Percentiles rank a stretch among this genome's conserved stretches.
phyloP scores from a whole-genome alignment of 768 basidiomycete species.

The Tricholomella constricta region DNA sequence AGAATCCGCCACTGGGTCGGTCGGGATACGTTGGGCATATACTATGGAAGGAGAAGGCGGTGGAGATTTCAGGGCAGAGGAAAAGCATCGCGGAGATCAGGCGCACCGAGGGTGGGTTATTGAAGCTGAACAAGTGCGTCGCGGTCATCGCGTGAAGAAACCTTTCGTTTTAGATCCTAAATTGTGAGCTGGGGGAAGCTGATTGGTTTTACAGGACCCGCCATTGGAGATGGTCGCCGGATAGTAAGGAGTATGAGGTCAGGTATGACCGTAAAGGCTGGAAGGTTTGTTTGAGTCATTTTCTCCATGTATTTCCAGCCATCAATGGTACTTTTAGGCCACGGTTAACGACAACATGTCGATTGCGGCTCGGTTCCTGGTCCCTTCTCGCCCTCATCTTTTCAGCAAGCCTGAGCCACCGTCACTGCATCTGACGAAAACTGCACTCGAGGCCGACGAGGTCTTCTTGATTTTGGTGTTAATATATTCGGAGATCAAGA shows the following conservation, averaged over 20 bases:
- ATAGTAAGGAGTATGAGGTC: slow-evolving; percentile 47
- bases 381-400: slow-evolving; percentile 51
- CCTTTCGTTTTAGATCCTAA: not conserved
- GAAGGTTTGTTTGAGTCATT: slow-evolving; percentile 28
- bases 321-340: slow-evolving; percentile 17
- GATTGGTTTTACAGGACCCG: slow-evolving; percentile 31
- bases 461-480: slow-evolving; percentile 39
- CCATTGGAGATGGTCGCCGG: slow-evolving; percentile 47
- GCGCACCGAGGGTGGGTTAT: slow-evolving; percentile 38
- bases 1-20: slow-evolving; percentile 42
- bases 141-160: not conserved
- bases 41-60: slow-evolving; percentile 50
- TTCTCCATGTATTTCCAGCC: not conserved
- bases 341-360: slow-evolving; percentile 26
- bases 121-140: slow-evolving; percentile 31
- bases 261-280: slow-evolving; percentile 46
- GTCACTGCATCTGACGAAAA: slow-evolving; percentile 38
- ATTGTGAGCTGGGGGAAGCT: not conserved
- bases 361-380: slow-evolving; percentile 40
- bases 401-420: slow-evolving; percentile 46
- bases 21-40: slow-evolving; percentile 45
- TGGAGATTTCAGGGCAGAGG: slow-evolving; percentile 46
- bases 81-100: slow-evolving; percentile 43
- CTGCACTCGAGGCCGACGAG: slow-evolving; percentile 42
- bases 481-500: slow-evolving; percentile 36